Conservation (phyloP, 225 moss, liverwort and hornwort species). For the Thuidium tamariscinum region DNA sequence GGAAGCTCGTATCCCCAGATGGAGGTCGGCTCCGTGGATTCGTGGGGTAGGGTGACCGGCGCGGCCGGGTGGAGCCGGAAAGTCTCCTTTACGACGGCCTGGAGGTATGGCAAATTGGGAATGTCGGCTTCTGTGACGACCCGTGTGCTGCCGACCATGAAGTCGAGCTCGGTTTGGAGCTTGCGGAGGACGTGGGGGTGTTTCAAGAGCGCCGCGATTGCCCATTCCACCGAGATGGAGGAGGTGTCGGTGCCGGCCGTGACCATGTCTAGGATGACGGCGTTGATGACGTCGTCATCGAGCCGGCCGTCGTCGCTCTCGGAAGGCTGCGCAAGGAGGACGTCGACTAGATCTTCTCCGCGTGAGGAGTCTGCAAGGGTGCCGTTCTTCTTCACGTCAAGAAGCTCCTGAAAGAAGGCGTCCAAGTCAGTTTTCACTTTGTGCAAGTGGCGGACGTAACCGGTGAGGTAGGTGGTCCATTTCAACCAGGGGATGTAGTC, state of each 20-base stretch:
- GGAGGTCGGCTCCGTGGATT: neutral
- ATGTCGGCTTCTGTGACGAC: slow-evolving; percentile 13
- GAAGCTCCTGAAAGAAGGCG: slow-evolving; percentile 10
- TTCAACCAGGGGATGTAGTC: slow-evolving; percentile 16
- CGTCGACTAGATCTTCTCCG: slow-evolving; percentile 8
- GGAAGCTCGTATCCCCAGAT: slow-evolving; percentile 39
- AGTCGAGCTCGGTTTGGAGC: slow-evolving; percentile 29
- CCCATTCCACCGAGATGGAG: slow-evolving; percentile 24
- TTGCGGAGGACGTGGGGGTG: slow-evolving; percentile 4
- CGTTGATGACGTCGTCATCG: slow-evolving; percentile 8
- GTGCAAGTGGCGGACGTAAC: neutral
- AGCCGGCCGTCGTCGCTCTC: neutral
- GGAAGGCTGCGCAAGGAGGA: neutral
- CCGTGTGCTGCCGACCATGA: slow-evolving; percentile 1
- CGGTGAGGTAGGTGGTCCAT: slow-evolving; percentile 1
- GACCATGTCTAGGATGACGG: slow-evolving; percentile 18
- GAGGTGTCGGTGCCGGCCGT: slow-evolving; percentile 24
- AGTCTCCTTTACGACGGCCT: slow-evolving; percentile 34
- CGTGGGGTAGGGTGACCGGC: slow-evolving; percentile 20
- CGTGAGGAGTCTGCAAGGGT: neutral
- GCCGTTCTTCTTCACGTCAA: slow-evolving; percentile 8
- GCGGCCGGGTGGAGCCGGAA: slow-evolving; percentile 28
- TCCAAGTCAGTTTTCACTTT: slow-evolving; percentile 5
- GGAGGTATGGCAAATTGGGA: slow-evolving; percentile 2
- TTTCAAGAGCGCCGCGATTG: slow-evolving; percentile 12